phyloP scores from a whole-genome alignment of 75 land plant genomes.

The Ceratopteris richardii region DNA sequence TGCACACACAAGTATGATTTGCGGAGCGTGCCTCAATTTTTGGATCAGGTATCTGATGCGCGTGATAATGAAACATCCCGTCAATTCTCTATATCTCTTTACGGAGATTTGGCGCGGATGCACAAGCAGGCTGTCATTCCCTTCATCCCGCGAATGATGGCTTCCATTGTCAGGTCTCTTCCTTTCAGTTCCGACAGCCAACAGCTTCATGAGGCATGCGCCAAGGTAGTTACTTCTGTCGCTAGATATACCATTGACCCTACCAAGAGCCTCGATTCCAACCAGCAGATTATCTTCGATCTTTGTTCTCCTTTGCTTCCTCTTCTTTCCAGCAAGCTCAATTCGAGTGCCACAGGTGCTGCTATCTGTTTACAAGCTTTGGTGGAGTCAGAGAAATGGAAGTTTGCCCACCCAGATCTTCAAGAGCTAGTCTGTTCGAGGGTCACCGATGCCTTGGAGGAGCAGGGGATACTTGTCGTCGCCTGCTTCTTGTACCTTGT shows the following conservation, averaged over 20 bases:
- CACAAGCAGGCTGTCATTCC: conserved; percentile 79
- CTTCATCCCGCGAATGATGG: conserved; percentile 63
- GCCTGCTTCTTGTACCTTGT: conserved; percentile 71
- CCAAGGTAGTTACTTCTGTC: conserved; percentile 65
- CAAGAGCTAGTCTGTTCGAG: conserved; percentile 57
- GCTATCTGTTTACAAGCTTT: conserved; percentile 83
- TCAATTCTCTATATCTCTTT: conserved; percentile 62
- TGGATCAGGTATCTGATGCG: conserved; percentile 61
- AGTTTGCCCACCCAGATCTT: conserved; percentile 52
- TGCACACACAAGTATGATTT: too few relatives aligned
- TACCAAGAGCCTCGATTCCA: conserved; percentile 36
- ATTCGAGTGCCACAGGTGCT: conserved; percentile 63
- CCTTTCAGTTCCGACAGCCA: conserved; percentile 53
- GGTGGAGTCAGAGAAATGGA: conserved; percentile 82
- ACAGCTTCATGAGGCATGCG: conserved; percentile 81
- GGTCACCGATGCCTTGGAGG: conserved; percentile 53
- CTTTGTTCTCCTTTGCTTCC: conserved; percentile 65
- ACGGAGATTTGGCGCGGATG: conserved; percentile 65
- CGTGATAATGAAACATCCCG: conserved; percentile 38
- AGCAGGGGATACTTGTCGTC: conserved; percentile 51
- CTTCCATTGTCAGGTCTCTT: conserved; percentile 45
- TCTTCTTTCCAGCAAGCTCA: conserved; percentile 44
- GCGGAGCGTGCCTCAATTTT: conserved; percentile 30
- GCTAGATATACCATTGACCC: conserved; percentile 76
- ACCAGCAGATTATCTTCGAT: conserved; percentile 37